Base-by-base conservation (phyloP, 768 basidiomycete species). In the Boletus pseudo-olivaceus region DNA sequence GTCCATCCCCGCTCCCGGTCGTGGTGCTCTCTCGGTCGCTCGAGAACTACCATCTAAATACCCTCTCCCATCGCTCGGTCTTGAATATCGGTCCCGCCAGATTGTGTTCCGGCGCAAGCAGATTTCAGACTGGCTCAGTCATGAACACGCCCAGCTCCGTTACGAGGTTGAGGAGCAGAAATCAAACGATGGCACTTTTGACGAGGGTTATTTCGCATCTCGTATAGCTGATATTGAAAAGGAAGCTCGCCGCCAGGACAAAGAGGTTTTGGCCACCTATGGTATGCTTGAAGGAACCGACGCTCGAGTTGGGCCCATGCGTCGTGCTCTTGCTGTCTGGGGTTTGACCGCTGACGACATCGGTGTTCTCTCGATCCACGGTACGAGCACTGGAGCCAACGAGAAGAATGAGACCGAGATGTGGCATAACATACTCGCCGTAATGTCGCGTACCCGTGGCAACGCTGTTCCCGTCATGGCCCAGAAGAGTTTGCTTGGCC, bases 391-490 rank as follows among this genome's bases (percentile, higher is more conserved):
- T 1, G 82, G 78, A 56, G 91, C 91, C 14, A 93, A 93, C 62
- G 97, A 99, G 78, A 90, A 93, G 77, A 99, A 99, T 69, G 97
- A 99, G 78, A 93, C 93, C 2, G 84, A 85, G 60, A 94, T 98
- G 52, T 98, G 96, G 91, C 94, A 98, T 70, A 86, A 93, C 55
- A 87, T 97, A 68, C 88, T 99, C 74, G 83, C 81, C n/a, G 82
- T 83, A 40, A 86, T 98, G 59, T 83, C 84, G 38, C 92, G 97
- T 57, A 91, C 93, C 7, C 83, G 86, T 37, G 96, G 97, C 50
- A 98, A 98, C 70, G 94, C 95, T n/a, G 87, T 96, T 44, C 97
- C 97, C 5, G 85, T 97, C 65, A 88, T 98, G 72, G 93, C 97
- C 3, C 97, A 98, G 73, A 99, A 99, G 82, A 93, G 89, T 70